Conservation (phyloP, 177 flowering plant genomes). For the Vitis hybrid region DNA sequence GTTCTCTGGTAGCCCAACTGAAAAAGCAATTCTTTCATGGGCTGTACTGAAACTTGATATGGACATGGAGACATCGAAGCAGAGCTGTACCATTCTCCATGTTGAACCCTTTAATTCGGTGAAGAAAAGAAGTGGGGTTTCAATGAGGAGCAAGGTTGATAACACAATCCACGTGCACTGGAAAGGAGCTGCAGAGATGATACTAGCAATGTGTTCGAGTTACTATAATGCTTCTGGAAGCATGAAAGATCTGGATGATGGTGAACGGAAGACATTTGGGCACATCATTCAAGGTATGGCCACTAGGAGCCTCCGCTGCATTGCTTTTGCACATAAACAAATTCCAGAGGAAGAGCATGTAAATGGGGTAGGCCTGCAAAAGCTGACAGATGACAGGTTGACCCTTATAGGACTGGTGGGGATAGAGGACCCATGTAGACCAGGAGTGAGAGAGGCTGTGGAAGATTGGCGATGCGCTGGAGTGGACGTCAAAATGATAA, state of each 20-base stretch:
- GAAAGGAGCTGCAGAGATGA: constrained; percentile 68
- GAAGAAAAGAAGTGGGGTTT: constrained; percentile 50
- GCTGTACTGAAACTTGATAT: constrained; percentile 35
- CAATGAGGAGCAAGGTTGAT: constrained; percentile 27
- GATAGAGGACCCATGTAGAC: constrained; percentile 53
- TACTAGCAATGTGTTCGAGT: constrained; percentile 47
- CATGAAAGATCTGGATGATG: constrained; percentile 19
- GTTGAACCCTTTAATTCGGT: constrained; percentile 53
- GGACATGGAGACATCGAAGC: constrained; percentile 39
- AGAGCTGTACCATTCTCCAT: constrained; percentile 19
- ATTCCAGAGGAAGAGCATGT: constrained; percentile 10
- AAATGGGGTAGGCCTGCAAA: constrained; percentile 6
- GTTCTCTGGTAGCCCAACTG: constrained; percentile 51
- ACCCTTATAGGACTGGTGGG: constrained; percentile 46
- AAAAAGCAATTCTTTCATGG: constrained; percentile 52
- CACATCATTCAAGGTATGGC: constrained; percentile 51
- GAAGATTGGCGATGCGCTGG: constrained; percentile 41
- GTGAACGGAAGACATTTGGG: constrained; percentile 22
- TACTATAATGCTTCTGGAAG: constrained; percentile 39
- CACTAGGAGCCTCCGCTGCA: constrained; percentile 45
- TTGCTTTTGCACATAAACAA: constrained; percentile 47
- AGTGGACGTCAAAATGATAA: constrained; percentile 51
- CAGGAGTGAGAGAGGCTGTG: constrained; percentile 42
- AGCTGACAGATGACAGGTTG: constrained; percentile 23
- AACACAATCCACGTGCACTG: constrained; percentile 37